Base-by-base conservation (phyloP, 164 flowering plant species). In the Aristolochia californica region DNA sequence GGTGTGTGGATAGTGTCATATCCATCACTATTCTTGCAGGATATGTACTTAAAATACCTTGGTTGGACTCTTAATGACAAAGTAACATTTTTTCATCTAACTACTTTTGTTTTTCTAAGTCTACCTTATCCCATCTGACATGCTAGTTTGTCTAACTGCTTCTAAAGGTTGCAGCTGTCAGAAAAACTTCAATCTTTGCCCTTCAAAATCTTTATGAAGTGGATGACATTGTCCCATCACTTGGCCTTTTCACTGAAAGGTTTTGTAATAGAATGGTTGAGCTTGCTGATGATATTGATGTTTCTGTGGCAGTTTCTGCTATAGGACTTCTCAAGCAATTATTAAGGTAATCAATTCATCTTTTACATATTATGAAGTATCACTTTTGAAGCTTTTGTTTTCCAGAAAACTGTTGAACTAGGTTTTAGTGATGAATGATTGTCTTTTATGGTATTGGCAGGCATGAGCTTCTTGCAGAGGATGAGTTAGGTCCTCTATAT, bases 1-100 rank as follows among this genome's bases (percentile, higher is more conserved):
- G 99, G 99, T 62, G 75, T 72, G 43, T 94, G 99, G 99, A 82
- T 87, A 68, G 70, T 87, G 73, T 88, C 95, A 28, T 94, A 94
- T 58, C 99, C 97, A 11, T 80, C 96, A 49, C 53, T 94, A 48
- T 94, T 94, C 76, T 70, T 94, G 80, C 93, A 88, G 72, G 97
- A 94, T 72, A 70, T 80, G 43, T 94, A 94, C 67, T 77, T 94
- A 57, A 94, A 94, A 72, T 94, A 94, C 74, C 96, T 94, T 56
- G 99, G 99, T 28, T 94, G 99, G 99, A 94, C 97, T 16, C 64
- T 94, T 61, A 94, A 90, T 74, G 99, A 94, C 69, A 94, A 94
- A 70, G 99, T 94, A 72, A 75, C 21, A 44, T 28, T 43, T 24
- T 45, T 34, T 58, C 24, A 1, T 56, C 43, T 38, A 24, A 45